Conservation (phyloP, 2,329 filamentous ascomycete species). For the Onygena corvina region DNA sequence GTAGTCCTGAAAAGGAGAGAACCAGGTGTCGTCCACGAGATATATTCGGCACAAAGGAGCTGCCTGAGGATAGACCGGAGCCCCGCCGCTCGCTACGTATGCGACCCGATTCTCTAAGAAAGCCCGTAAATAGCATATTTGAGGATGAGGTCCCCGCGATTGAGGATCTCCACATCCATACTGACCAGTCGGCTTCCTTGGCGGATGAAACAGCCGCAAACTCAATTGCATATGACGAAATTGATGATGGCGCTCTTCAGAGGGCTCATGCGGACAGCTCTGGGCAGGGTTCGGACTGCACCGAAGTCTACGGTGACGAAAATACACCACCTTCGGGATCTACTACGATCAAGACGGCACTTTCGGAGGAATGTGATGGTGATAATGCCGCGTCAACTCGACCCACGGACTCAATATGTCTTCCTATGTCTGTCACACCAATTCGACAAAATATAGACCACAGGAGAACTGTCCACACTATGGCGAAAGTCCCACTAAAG, state of each 20-base stretch:
- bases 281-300: not conserved
- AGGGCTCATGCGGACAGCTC: not conserved
- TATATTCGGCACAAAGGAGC: slow-evolving; percentile 24
- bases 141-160: slow-evolving; percentile 6
- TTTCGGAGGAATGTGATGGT: slow-evolving; percentile 22
- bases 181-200: not conserved
- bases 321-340: slow-evolving; percentile 34
- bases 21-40: slow-evolving; percentile 21
- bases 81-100: not conserved
- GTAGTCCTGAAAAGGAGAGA: slow-evolving; percentile 40
- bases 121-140: not conserved
- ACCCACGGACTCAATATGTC: not conserved
- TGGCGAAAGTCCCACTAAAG: slow-evolving; percentile 66
- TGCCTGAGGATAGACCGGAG: slow-evolving; percentile 3
- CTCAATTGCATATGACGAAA: not conserved
- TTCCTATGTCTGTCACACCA: slow-evolving; percentile 43
- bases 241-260: not conserved
- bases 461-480: slow-evolving; percentile 54
- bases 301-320: slow-evolving; percentile 43
- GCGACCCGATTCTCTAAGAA: not conserved
- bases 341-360: slow-evolving; percentile 16
- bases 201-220: not conserved
- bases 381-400: slow-evolving; percentile 15
- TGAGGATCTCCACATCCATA: not conserved
- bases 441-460: slow-evolving; percentile 35